Conservation (phyloP, 2,329 filamentous ascomycete species). For the Monosporascus sp. region DNA sequence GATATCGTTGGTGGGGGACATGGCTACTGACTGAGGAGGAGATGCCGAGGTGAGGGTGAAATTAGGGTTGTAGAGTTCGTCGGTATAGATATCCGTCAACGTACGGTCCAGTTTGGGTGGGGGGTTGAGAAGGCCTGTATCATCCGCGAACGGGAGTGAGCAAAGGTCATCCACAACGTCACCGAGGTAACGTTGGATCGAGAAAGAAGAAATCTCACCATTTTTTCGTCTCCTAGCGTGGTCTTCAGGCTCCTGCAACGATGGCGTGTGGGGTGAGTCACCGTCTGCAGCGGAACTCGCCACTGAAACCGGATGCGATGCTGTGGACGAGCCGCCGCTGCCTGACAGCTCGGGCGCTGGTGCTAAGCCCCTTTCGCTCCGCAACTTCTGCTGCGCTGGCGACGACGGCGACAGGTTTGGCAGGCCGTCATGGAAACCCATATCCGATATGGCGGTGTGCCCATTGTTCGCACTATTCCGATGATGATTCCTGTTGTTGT, state of each 20-base stretch:
- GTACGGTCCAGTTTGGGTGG: conserved; percentile 78
- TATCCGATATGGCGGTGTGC: conserved; percentile 28
- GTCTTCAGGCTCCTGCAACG: conserved; percentile 42
- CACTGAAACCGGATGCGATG: conserved; percentile 50
- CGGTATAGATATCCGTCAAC: conserved; percentile 77
- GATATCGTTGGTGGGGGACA: conserved; percentile 52
- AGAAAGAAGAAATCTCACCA: conserved; percentile 40
- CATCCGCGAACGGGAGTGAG: conserved; percentile 57
- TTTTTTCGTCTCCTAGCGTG: conserved; percentile 41
- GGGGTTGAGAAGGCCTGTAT: conserved; percentile 46
- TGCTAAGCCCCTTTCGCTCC: conserved; percentile 37
- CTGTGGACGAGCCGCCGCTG: conserved; percentile 26
- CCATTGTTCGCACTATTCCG: conserved; percentile 33
- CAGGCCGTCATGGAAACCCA: conserved; percentile 26
- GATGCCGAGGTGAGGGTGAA: conserved; percentile 54
- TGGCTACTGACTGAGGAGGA: conserved; percentile 38
- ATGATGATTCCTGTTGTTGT: conserved; percentile 25
- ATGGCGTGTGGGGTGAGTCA: conserved; percentile 56
- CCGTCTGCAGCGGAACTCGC: conserved; percentile 49
- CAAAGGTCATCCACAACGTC: conserved; percentile 46
- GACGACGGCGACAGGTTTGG: conserved; percentile 25
- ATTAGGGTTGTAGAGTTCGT: conserved; percentile 76
- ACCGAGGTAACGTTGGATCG: conserved; percentile 17
- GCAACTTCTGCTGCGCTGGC: conserved; percentile 34
- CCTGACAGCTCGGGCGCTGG: conserved; percentile 39